Evolutionary conservation across 2,329 filamentous ascomycete species (phyloP), one percentile per base, ranked within the genome.

Genomic region (Cladophialophora chaetospira): DNA sequence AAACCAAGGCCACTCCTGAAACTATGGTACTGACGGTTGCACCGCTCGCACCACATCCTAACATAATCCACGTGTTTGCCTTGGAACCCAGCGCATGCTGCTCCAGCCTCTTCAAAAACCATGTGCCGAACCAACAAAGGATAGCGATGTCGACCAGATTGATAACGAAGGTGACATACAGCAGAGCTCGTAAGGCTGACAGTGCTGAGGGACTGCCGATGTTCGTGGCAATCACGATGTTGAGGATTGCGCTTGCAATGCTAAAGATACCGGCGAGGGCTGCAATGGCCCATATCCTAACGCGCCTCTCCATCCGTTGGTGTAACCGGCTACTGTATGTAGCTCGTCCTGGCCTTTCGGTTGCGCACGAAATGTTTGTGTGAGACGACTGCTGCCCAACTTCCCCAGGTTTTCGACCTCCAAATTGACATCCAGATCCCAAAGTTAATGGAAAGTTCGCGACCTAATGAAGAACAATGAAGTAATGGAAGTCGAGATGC

Each of bases 1-100:
- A 67, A 5, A 66, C 55, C 45, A 66, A 51, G 3, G 56, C 50
- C 3, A 61, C 50, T 4, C 63, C 61, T 17, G 65, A 51, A 17
- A 60, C 48, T 15, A 50, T 28, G 5, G 61, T 29, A 53, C 53
- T 57, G 31, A 58, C 35, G 21, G 33, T 35, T 15, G 60, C 58
- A 10, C 40, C 40, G 28, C 45, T 17, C 31, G 43, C n/a, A 1
- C 62, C 63, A 8, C 28, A 49, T 8, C 29, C 38, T 28, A 64
- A 49, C 11, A 58, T 5, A 10, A 45, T 38, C 62, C 63, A 62
- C 19, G 56, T 44, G 19, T 40, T 38, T 11, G 48, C 19, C 33
- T 46, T 60, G 9, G 50, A 49, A 15, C 44, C 52, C 10, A 59
- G 46, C 13, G 61, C 48, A 33, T 57, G 46, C n/a, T 10, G 53